Base-by-base conservation (phyloP, 768 basidiomycete genomes). In the Daedaleopsis nitida region DNA sequence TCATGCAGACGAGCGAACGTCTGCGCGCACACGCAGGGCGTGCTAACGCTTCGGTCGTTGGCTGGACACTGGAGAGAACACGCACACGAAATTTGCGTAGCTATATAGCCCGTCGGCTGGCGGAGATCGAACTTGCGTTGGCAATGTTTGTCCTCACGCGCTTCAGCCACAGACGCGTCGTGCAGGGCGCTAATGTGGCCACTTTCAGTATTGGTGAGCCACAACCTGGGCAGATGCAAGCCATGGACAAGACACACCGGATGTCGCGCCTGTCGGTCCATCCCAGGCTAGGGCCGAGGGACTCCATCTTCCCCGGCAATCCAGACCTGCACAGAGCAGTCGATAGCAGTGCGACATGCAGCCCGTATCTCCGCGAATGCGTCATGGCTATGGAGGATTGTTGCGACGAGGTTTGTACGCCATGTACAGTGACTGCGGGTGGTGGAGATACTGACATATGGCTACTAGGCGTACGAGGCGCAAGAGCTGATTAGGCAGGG, bases 341-440 rank as follows among this genome's bases (percentile, higher is more conserved):
- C 0, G 90, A 92, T 45, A 79, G 74, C 6, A 81, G 87, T 62
- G 82, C 85, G 0, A 79, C 82, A 58, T 92, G 89, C 67, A 89
- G 89, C 3, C 88, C 85, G 0, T 85, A 85, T 72, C 77, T 92
- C 17, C 81, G 80, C 55, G 91, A 91, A 73, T 91, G 91, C 68
- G 91, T 92, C 5, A 76, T 81, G 65, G 86, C 87, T 0, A 85
- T 92, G 82, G 88, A 91, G 66, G 88, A 91, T 65, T 91, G 90
- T 66, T 92, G 89, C 68, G 87, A 91, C 70, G 87, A 91, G 84
- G 88, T 49, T 49, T 3, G 23, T 85, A 60, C 55, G 75, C n/a
- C 5, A 21, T 38, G 1, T 7, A 7, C 27, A 3, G 7, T 3
- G 27, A 32, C 4, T 27, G 24, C 12, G 21, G 13, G 21, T 6